Evolutionary conservation across 2,329 filamentous ascomycete species (phyloP).

Genomic region (Aspergillus ustus): DNA sequence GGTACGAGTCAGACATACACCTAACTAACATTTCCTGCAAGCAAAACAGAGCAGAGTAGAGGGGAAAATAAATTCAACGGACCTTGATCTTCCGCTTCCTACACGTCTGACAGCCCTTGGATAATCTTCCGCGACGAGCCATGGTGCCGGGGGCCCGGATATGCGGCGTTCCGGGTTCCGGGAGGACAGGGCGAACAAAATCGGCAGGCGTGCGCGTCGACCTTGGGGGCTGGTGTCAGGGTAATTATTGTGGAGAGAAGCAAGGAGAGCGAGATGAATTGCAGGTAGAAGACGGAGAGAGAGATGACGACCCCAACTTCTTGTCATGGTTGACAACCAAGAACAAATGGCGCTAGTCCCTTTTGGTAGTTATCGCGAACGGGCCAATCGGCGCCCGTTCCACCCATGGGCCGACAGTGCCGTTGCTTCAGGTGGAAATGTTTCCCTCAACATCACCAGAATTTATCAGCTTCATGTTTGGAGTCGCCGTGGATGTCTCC

Average conservation of each 20-base stretch:
- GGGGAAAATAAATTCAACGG: constrained; percentile 29
- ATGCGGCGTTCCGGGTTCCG: too few species aligned
- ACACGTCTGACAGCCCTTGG: constrained; percentile 74
- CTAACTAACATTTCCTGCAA: not conserved
- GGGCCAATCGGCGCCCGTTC: not conserved
- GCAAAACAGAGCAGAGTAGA: not conserved
- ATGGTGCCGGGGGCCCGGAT: not conserved
- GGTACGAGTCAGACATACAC: not conserved
- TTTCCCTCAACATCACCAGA: too few species aligned
- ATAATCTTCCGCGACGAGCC: constrained; percentile 60
- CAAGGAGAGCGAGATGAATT: not conserved
- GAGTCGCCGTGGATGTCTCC: too few species aligned
- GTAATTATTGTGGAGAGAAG: not conserved
- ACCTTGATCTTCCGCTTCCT: constrained; percentile 75
- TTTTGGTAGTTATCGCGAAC: not conserved
- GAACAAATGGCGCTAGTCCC: not conserved
- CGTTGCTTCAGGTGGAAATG: too few species aligned
- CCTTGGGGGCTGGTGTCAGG: not conserved
- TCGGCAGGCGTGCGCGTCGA: too few species aligned
- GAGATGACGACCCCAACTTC: too few species aligned
- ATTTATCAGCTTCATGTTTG: too few species aligned
- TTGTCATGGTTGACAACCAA: too few species aligned
- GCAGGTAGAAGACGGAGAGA: not conserved
- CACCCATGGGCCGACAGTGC: too few species aligned
- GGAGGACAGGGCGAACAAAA: too few species aligned